Evolutionary conservation across 2,329 filamentous ascomycete genomes (phyloP).

Genomic region (Conoideocrella luteorostrata): DNA sequence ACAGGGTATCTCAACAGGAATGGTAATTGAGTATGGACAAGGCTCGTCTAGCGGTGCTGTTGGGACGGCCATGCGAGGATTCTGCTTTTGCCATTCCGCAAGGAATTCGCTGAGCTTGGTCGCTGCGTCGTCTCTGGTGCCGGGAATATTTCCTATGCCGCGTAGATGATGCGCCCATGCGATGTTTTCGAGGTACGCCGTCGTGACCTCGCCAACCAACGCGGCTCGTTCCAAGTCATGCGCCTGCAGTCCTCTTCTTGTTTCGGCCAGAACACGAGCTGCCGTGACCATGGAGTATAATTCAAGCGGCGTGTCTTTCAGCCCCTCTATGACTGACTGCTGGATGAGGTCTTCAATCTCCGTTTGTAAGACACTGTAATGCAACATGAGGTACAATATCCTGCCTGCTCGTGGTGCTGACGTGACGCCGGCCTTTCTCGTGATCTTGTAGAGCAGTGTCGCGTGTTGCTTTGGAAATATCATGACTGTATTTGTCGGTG

Average conservation of each 20-base stretch:
- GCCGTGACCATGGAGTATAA: constrained; percentile 42
- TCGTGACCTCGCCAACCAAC: constrained; percentile 46
- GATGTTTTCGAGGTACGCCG: constrained; percentile 37
- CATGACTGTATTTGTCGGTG: constrained; percentile 46
- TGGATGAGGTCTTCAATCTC: constrained; percentile 54
- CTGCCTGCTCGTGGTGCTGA: constrained; percentile 25
- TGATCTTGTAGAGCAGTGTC: constrained; percentile 74
- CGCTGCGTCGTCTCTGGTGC: constrained; percentile 26
- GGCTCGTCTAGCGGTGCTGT: constrained; percentile 21
- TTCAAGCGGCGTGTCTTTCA: constrained; percentile 34
- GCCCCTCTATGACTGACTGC: constrained; percentile 32
- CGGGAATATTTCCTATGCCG: constrained; percentile 39
- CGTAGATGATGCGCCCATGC: constrained; percentile 44
- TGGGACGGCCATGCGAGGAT: constrained; percentile 21
- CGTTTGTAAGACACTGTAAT: constrained; percentile 71
- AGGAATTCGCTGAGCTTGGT: constrained; percentile 22
- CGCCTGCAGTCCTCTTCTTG: constrained; percentile 36
- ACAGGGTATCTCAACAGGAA: constrained; percentile 84
- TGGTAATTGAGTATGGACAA: constrained; percentile 68
- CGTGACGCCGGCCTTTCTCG: constrained; percentile 40
- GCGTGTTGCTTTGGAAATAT: constrained; percentile 79
- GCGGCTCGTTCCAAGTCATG: constrained; percentile 51
- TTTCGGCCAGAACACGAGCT: constrained; percentile 36
- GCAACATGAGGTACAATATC: constrained; percentile 61
- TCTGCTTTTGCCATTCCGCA: constrained; percentile 24